Evolutionary conservation across 768 basidiomycete genomes (phyloP), one percentile per base, ranked within the genome.

Genomic region (Plicaturopsis crispa): DNA sequence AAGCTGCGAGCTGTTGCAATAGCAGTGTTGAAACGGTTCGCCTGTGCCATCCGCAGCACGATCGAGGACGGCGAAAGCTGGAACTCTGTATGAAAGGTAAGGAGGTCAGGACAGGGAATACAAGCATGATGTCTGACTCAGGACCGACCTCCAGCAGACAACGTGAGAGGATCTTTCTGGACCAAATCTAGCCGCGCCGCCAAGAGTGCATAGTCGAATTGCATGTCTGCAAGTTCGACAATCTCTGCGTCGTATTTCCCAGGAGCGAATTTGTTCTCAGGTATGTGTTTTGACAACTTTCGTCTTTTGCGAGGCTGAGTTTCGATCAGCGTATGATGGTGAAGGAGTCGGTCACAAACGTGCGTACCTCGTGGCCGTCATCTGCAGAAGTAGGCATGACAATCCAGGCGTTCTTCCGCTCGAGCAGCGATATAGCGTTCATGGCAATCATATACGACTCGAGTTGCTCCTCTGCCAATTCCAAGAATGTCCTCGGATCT

Each of bases 401-500:
- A 19, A 96, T 66, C 90, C 91, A 98, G 10, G 88, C 83, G 45
- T 78, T 79, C 51, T 80, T 80, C 45, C 69, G 67, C 50, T 91
- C 85, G 26, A 91, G 73, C 44, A 98, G 68, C 14, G 84, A 77
- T 33, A 99, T 66, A 4, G 90, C 80, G 54, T 96, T 96, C 55
- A 93, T 84, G 19, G 91, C 84, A 30, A 93, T 78, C 35, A 82
- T 72, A 50, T 88, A 84, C 11, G 89, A 85, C 49, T 92, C 79
- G 22, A 80, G 60, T 54, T 81, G 88, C 49, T 83, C 76, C 48
- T 80, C 78, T 37, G 67, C 69, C 14, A 84, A 52, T 23, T 73
- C 74, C 24, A 59, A 44, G 45, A 65, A 66, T 32, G 64, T 54
- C 45, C 53, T 47, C 14, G 61, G 47, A 31, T 60, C 53, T 35